Conservation (phyloP, 495 filamentous ascomycete genomes). For the Podospora bellae-mahoneyi region DNA sequence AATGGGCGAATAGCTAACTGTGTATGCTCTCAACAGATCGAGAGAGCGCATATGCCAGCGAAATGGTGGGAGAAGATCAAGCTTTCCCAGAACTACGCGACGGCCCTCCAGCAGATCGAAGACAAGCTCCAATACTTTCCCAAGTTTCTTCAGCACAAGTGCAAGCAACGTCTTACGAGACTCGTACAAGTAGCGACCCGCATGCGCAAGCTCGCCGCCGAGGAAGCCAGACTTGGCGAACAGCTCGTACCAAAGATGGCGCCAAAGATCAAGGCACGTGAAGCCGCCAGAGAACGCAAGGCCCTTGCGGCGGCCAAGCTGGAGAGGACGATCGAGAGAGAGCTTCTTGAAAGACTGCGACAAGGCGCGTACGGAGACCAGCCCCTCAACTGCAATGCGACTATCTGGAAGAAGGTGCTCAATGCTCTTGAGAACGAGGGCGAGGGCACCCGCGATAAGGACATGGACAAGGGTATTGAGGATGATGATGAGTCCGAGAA, state of each 20-base stretch:
- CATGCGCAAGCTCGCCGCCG: constrained; percentile 75
- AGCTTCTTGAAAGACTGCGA: constrained; percentile 85
- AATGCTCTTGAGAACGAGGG: constrained; percentile 82
- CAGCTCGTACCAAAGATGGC: constrained; percentile 84
- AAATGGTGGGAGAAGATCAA: constrained; percentile 96
- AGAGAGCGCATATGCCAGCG: constrained; percentile 82
- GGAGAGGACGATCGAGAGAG: constrained; percentile 92
- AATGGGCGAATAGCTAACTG: neutral
- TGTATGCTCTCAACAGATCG: constrained; percentile 33
- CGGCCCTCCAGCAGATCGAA: constrained; percentile 82
- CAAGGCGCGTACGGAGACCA: constrained; percentile 93
- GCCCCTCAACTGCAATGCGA: constrained; percentile 89
- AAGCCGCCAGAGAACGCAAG: constrained; percentile 90
- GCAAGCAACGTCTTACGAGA: constrained; percentile 93
- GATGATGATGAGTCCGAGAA: constrained; percentile 67
- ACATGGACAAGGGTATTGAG: constrained; percentile 78
- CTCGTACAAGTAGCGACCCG: constrained; percentile 90
- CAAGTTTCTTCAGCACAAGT: constrained; percentile 92
- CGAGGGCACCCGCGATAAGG: constrained; percentile 79
- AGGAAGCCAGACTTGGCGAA: constrained; percentile 90
- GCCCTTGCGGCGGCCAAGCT: constrained; percentile 92
- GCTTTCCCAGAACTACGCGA: constrained; percentile 83
- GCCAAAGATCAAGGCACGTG: constrained; percentile 84
- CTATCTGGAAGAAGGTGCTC: constrained; percentile 96
- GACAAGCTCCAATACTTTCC: constrained; percentile 90